phyloP scores from a whole-genome alignment of 2,329 filamentous ascomycete genomes.

The Kalmusia sp. region DNA sequence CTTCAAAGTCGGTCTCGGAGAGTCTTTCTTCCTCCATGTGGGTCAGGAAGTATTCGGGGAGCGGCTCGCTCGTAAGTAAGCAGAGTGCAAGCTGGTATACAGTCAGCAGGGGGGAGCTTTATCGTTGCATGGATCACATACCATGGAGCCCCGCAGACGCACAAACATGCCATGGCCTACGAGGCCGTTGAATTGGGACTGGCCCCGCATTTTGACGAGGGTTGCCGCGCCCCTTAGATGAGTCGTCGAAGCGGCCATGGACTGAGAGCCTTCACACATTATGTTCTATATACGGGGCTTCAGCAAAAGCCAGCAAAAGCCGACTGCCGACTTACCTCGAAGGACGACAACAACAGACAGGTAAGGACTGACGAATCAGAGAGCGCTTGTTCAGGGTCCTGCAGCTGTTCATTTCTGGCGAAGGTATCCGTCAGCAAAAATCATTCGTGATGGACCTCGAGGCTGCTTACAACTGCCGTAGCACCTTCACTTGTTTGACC shows the following conservation, averaged over 20 bases:
- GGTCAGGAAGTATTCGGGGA: slow-evolving; percentile 12
- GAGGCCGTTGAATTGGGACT: slow-evolving; percentile 8
- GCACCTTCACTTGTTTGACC: slow-evolving; percentile 17
- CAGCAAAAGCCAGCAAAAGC: neutral
- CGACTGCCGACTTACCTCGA: slow-evolving; percentile 15
- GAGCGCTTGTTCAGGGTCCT: slow-evolving; percentile 15
- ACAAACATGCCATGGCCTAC: slow-evolving; percentile 18
- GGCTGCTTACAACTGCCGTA: slow-evolving; percentile 13
- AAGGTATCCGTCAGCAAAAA: neutral
- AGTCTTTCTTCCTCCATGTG: slow-evolving; percentile 14
- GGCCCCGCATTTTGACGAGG: slow-evolving; percentile 17
- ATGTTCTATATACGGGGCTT: slow-evolving; percentile 17
- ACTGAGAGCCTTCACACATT: slow-evolving; percentile 15
- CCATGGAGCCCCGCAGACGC: slow-evolving; percentile 17
- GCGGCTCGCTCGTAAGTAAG: slow-evolving; percentile 14
- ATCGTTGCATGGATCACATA: neutral
- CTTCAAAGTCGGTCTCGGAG: slow-evolving; percentile 13
- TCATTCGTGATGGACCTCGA: neutral
- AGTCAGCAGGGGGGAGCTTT: neutral
- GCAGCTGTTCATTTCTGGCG: slow-evolving; percentile 16
- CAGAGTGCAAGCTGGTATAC: slow-evolving; percentile 16
- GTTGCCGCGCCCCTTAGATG: slow-evolving; percentile 24
- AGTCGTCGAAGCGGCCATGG: slow-evolving; percentile 13
- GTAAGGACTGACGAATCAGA: slow-evolving; percentile 24
- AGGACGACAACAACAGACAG: slow-evolving; percentile 19